These are phyloP conservation scores for Colletotrichum gigasporum DNA, from an alignment of 2,329 filamentous ascomycete species.

Conservation along the genomic window DNA sequence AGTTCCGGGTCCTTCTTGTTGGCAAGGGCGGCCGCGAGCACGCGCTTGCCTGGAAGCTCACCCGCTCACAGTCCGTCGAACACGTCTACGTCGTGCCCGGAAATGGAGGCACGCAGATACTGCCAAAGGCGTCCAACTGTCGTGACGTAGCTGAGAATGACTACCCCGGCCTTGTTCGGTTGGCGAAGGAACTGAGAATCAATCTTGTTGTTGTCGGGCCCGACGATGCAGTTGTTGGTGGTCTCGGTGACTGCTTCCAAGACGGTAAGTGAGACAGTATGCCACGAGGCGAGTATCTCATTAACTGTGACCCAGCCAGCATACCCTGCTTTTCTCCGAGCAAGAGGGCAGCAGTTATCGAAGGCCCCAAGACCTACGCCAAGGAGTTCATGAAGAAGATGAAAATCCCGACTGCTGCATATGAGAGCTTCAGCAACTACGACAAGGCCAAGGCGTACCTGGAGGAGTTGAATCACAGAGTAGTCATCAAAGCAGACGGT, in stretches of 20 bases:
- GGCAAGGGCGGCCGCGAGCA: constrained; percentile 96
- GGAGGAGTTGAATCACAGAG: constrained; percentile 73
- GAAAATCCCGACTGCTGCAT: constrained; percentile 88
- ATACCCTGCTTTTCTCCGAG: constrained; percentile 89
- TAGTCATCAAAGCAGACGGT: constrained; percentile 95
- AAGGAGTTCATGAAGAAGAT: constrained; percentile 98
- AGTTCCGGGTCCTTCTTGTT: constrained; percentile 80
- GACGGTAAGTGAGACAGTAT: constrained; percentile 32
- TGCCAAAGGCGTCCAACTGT: constrained; percentile 77
- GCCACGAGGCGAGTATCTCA: background rate
- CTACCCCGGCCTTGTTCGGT: constrained; percentile 78
- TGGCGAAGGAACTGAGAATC: constrained; percentile 77
- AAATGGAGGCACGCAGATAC: constrained; percentile 83
- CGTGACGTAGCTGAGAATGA: constrained; percentile 75
- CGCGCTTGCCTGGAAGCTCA: constrained; percentile 92
- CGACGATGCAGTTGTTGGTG: constrained; percentile 92
- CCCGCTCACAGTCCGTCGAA: constrained; percentile 81
- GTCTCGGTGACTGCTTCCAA: constrained; percentile 85
- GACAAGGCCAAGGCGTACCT: constrained; percentile 79
- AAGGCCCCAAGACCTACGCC: constrained; percentile 96
- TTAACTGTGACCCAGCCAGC: constrained; percentile 53
- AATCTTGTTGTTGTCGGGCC: constrained; percentile 91
- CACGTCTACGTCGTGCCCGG: constrained; percentile 78
- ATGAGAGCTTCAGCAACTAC: constrained; percentile 84
- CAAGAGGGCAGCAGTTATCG: constrained; percentile 85